Conservation (phyloP, 1,284 basidiomycete species). For the Leucoagaricus sp. region DNA sequence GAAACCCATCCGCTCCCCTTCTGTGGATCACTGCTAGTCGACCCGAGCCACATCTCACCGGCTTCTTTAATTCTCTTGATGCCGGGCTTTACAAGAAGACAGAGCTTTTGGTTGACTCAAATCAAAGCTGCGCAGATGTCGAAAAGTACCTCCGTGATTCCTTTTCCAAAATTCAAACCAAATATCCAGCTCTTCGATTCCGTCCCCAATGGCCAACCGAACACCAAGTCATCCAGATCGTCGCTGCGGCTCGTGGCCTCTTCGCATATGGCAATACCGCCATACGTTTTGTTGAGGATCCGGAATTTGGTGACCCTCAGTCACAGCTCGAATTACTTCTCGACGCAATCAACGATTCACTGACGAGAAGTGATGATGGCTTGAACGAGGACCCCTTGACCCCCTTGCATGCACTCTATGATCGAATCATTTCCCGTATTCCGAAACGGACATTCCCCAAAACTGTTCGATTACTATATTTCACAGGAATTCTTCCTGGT, state of each 20-base stretch:
- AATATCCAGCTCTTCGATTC: background rate
- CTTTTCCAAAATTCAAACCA: background rate
- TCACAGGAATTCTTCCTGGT: too few species aligned
- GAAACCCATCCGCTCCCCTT: background rate
- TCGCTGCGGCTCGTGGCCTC: background rate
- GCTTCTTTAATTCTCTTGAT: background rate
- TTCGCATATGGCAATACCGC: background rate
- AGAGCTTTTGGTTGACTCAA: background rate
- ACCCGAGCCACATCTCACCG: constrained; percentile 6
- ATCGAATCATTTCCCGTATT: background rate
- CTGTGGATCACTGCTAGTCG: constrained; percentile 10
- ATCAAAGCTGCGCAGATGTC: constrained; percentile 1
- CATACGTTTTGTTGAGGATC: background rate
- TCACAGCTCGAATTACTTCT: background rate
- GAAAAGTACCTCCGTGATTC: background rate
- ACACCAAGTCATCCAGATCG: background rate
- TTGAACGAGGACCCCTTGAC: background rate
- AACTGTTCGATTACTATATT: background rate
- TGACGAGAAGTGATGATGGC: background rate
- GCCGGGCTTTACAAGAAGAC: background rate
- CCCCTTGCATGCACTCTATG: background rate
- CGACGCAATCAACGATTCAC: background rate
- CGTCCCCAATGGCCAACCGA: background rate
- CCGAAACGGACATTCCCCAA: background rate
- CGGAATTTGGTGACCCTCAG: background rate